Base-by-base conservation (phyloP, 1,284 basidiomycete species). In the Pseudomicrostroma phylloplanum region DNA sequence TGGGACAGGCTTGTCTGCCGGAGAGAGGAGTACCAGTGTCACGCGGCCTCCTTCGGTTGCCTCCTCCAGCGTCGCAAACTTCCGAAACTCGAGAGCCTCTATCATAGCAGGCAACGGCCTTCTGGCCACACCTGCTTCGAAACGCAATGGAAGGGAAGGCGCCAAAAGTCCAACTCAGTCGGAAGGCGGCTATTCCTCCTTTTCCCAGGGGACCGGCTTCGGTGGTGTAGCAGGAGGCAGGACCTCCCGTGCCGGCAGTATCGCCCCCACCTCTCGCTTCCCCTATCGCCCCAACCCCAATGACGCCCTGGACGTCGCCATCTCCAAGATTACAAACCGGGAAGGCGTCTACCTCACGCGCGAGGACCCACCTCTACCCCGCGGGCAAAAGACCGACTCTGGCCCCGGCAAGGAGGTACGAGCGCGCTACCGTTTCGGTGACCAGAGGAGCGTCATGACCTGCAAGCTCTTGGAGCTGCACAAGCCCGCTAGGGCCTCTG, bases 261-360 rank as follows among this genome's bases (percentile, higher is more conserved):
- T 7, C 26, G 55, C 55, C 17, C 57, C 23, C 23, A 36, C 53
- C 15, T n/a, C 30, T 36, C 30, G 30, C 30, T 36, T 36, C 49
- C 59, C 85, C 65, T 93, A 93, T 79, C 77, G 84, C n/a, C 85
- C 89, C 2, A 91, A 88, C 76, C 73, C 82, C 51, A 85, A 85
- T 64, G 91, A 93, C 77, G 89, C 90, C 3, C 84, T 93, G 41
- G 91, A 93, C 79, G 79, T 83, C 7, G 89, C 91, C 76, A 86
- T 93, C 42, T 89, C 88, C 3, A 80, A 81, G 39, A 80, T 92
- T 48, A 88, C 86, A 65, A 92, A 92, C 77, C 84, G 85, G 17
- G 84, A 90, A 49, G 82, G 86, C 19, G 82, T 93, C 58, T 77
- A 87, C 17, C 83, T 92, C 59, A 87, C 89, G 72, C 86, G 91